A percentile compares a stretch with the other conserved stretches of the same genome.
Conservation (phyloP, 257 asterid species). For the Cordia subcordata region DNA sequence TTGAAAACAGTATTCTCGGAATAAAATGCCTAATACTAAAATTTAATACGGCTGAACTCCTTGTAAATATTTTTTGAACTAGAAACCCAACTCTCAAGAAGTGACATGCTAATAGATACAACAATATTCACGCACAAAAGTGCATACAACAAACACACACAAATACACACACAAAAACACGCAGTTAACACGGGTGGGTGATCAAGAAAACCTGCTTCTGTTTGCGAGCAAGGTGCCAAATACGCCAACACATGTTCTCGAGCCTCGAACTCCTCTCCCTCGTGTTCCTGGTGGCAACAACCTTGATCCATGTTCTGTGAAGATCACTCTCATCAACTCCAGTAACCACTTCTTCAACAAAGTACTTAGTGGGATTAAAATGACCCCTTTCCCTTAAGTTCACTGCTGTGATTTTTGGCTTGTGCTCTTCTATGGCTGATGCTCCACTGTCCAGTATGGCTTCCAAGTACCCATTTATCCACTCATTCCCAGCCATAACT, state of each 20-base stretch:
- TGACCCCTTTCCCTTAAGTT: conserved; percentile 19
- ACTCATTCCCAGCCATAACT: conserved; percentile 89
- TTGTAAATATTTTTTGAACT: too few relatives aligned
- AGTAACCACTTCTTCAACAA: conserved; percentile 25
- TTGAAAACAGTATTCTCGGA: too few relatives aligned
- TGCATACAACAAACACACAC: conserved; percentile 3
- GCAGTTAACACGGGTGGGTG: too few relatives aligned
- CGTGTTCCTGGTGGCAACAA: conserved; percentile 27
- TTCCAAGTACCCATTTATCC: conserved; percentile 89
- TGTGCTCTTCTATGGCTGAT: conserved; percentile 32
- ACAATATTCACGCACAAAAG: too few relatives aligned
- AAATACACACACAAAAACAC: not conserved
- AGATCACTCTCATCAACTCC: conserved; percentile 33
- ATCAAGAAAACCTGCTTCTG: conserved; percentile 24
- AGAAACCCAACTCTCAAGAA: too few relatives aligned
- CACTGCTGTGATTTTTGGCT: not conserved
- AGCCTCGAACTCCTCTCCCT: conserved; percentile 30
- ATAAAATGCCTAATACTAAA: too few relatives aligned
- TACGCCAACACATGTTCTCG: conserved; percentile 39
- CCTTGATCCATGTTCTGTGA: conserved; percentile 27
- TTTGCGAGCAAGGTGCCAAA: conserved; percentile 35
- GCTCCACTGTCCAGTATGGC: conserved; percentile 78
- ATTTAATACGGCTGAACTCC: too few relatives aligned
- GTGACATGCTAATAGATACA: too few relatives aligned
- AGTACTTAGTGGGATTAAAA: conserved; percentile 30